These are phyloP conservation scores for Gaillardinia entomophila DNA, from an alignment of 805 yeast genomes.

Conservation along the genomic window DNA sequence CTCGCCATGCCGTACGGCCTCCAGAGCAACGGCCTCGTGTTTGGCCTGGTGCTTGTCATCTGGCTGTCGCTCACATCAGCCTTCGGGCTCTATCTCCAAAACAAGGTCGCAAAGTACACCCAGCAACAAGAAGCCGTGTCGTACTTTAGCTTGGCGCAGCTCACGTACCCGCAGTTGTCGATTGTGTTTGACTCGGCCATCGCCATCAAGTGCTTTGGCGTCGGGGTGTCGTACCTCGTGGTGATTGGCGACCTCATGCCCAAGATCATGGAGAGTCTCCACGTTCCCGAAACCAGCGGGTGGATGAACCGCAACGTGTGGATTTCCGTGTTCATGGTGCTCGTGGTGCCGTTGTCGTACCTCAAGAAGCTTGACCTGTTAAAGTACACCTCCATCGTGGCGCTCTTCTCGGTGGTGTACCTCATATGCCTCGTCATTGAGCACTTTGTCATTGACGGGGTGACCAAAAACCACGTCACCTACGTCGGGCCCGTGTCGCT, in stretches of 20 bases:
- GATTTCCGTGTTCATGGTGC: conserved; percentile 45
- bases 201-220: conserved; percentile 76
- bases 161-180: conserved; percentile 67
- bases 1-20: conserved; percentile 73
- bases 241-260: conserved; percentile 77
- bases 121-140: conserved; percentile 37
- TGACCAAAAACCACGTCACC: conserved; percentile 11
- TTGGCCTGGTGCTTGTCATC: conserved; percentile 51
- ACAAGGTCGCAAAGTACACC: conserved; percentile 50
- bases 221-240: conserved; percentile 63
- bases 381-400: conserved; percentile 66
- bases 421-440: conserved; percentile 50
- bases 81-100: conserved; percentile 61
- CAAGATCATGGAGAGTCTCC: conserved; percentile 37
- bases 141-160: conserved; percentile 40
- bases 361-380: conserved; percentile 61
- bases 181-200: conserved; percentile 72
- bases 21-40: conserved; percentile 56
- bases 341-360: conserved; percentile 61
- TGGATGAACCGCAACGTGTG: conserved; percentile 42
- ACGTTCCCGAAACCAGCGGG: conserved; percentile 15
- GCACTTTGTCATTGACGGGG: conserved; percentile 34
- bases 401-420: conserved; percentile 61
- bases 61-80: conserved; percentile 63
- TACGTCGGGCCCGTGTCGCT: conserved; percentile 37